Evolutionary conservation across 176 grass and related monocot species (phyloP).

Genomic region (Aegilops umbellulata): DNA sequence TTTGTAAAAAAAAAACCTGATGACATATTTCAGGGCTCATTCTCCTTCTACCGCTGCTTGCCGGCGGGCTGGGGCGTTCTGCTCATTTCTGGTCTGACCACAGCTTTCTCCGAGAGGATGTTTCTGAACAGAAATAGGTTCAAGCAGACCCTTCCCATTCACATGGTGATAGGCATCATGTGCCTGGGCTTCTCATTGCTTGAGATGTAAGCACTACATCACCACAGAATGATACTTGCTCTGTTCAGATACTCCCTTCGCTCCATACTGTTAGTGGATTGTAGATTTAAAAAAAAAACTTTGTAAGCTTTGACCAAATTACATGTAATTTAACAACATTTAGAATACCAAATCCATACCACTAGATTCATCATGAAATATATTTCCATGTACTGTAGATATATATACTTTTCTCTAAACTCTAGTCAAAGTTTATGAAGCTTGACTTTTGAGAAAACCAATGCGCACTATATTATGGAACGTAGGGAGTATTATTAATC

Average conservation of each 20-base stretch:
- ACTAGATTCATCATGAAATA: too few relatives aligned
- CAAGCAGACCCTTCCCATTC: conserved; percentile 75
- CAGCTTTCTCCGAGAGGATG: conserved; percentile 66
- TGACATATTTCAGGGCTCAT: conserved; percentile 48
- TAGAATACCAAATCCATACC: too few relatives aligned
- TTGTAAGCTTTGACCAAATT: too few relatives aligned
- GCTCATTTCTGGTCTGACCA: conserved; percentile 58
- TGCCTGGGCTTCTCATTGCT: conserved; percentile 55
- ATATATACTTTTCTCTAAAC: too few relatives aligned
- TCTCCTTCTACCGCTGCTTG: conserved; percentile 70
- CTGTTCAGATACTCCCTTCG: neutral
- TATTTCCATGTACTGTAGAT: too few relatives aligned
- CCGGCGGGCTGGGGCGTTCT: conserved; percentile 80
- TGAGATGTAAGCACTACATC: conserved; percentile 63
- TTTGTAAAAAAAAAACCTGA: neutral
- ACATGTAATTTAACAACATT: too few relatives aligned
- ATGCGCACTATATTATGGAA: too few relatives aligned
- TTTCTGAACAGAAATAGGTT: conserved; percentile 65
- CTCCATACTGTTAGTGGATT: too few relatives aligned
- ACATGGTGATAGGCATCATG: conserved; percentile 63
- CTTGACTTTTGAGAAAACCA: too few relatives aligned
- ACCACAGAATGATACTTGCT: neutral
- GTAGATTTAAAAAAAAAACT: too few relatives aligned
- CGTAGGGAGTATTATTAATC: neutral
- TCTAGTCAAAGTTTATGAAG: too few relatives aligned